phyloP scores from a whole-genome alignment of 768 basidiomycete species.

The Pisolithus microcarpus region DNA sequence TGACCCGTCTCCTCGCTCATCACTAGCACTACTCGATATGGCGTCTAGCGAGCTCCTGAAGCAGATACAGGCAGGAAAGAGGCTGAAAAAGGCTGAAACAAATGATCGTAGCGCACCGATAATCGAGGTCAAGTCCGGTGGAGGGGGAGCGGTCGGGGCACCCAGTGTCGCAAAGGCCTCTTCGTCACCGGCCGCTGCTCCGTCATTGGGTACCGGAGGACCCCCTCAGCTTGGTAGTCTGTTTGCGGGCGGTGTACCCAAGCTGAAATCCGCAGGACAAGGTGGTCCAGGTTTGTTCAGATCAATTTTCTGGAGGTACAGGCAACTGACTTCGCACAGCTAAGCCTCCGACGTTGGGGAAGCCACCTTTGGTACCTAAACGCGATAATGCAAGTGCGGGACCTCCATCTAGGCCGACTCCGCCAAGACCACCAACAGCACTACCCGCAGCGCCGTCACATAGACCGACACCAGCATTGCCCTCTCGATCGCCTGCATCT shows the following conservation, averaged over 20 bases:
- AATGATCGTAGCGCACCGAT: slow-evolving; percentile 72
- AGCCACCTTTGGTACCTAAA: slow-evolving; percentile 59
- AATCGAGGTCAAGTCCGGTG: slow-evolving; percentile 42
- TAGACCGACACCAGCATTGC: slow-evolving; percentile 30
- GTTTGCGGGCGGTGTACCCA: slow-evolving; percentile 90
- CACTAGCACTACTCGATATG: slow-evolving; percentile 33
- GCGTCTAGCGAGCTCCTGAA: slow-evolving; percentile 69
- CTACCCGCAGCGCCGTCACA: slow-evolving; percentile 30
- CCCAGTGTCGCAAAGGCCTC: slow-evolving; percentile 23
- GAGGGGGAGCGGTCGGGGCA: slow-evolving; percentile 35
- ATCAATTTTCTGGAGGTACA: slow-evolving; percentile 4
- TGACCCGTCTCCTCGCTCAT: background rate
- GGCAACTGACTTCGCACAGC: slow-evolving; percentile 30
- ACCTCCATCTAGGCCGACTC: slow-evolving; percentile 18
- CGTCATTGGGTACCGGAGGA: slow-evolving; percentile 30
- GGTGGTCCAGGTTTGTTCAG: slow-evolving; percentile 42
- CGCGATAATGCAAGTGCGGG: slow-evolving; percentile 31
- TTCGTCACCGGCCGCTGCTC: slow-evolving; percentile 8
- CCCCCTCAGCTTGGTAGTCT: slow-evolving; percentile 79
- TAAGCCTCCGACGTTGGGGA: slow-evolving; percentile 57
- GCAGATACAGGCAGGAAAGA: slow-evolving; percentile 78
- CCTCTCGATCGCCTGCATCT: slow-evolving; percentile 36
- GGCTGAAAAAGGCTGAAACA: slow-evolving; percentile 74
- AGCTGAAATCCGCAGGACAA: slow-evolving; percentile 74
- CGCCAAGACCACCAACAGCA: slow-evolving; percentile 25